Evolutionary conservation across 1,284 basidiomycete species (phyloP), one percentile per base, ranked within the genome.

Genomic region (Marasmius oreades): DNA sequence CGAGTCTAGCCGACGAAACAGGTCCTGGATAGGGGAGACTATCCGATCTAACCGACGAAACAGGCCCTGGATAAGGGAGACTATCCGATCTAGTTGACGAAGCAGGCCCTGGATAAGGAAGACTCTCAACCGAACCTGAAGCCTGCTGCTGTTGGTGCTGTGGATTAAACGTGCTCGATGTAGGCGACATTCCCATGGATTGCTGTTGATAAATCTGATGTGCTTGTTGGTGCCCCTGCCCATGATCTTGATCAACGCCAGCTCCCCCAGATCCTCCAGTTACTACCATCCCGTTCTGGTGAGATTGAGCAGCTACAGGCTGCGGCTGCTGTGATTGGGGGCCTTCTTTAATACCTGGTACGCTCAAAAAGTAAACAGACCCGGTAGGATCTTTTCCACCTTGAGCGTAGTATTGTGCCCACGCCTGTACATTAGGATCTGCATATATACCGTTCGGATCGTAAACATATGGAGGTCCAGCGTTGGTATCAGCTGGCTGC

Each of bases 331-430:
- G 23, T 26, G 24, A 2, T 1, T 31, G 43, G 10, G 65, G 66
- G 8, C 60, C 62, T 53, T 80, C 82, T 59, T 79, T 86, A 48
- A 91, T 74, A 3, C 88, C 88, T 6, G 88, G 89, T 1, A 91
- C 81, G 3, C 81, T 84, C 53, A 86, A 68, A 64, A 91, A 91
- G 70, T 91, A 91, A 34, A 91, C 85, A 10, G 84, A 74, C 6
- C 89, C 89, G 1, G 85, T 81, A 0, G 76, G 69, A 61, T 90
- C 89, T 37, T 70, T 81, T 2, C 89, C 88, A 24, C 89, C 89
- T 56, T 86, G 81, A 0, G 84, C 82, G 64, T 91, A 91, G 67
- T 91, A 92, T 61, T 84, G 79, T 3, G 88, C 90, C 90, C 89
- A 92, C 0, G 86, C 86, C 63, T 90, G 87, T 7, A 84, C 88